Evolutionary conservation across 345 rosid genomes (phyloP).

Genomic region (Aquilaria yunnanensis): DNA sequence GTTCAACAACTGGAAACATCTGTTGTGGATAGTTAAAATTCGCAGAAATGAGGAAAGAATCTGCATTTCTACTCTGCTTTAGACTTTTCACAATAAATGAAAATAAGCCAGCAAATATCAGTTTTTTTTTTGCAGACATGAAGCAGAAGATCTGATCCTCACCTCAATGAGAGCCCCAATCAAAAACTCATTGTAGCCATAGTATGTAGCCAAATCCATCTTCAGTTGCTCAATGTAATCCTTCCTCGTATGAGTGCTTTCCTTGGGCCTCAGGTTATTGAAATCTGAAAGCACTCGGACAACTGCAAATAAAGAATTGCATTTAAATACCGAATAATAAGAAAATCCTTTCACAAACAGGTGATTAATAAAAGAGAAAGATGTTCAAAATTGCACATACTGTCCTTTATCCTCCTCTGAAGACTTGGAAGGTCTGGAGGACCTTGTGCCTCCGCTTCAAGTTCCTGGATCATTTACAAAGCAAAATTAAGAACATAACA

Average conservation of each 20-base stretch:
- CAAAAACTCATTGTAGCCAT: conserved; percentile 87
- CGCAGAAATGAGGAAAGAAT: conserved; percentile 10
- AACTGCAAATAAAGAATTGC: conserved; percentile 32
- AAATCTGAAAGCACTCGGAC: conserved; percentile 79
- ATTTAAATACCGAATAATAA: conserved; percentile 10
- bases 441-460: conserved; percentile 61
- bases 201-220: conserved; percentile 66
- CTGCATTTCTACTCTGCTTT: neutral
- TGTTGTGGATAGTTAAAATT: conserved; percentile 22
- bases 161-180: conserved; percentile 83
- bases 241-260: conserved; percentile 42
- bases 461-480: conserved; percentile 44
- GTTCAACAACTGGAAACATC: conserved; percentile 96
- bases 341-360: neutral
- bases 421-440: conserved; percentile 80
- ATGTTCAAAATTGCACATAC: conserved; percentile 34
- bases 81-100: too few relatives aligned
- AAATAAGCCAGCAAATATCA: too few relatives aligned
- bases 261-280: conserved; percentile 56
- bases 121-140: neutral
- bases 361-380: neutral
- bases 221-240: conserved; percentile 67
- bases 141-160: conserved; percentile 9
- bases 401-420: conserved; percentile 73
- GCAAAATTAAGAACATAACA: neutral